These are phyloP conservation scores for Arthroderma sp. DNA, from an alignment of 2,329 filamentous ascomycete genomes.

Conservation along the genomic window DNA sequence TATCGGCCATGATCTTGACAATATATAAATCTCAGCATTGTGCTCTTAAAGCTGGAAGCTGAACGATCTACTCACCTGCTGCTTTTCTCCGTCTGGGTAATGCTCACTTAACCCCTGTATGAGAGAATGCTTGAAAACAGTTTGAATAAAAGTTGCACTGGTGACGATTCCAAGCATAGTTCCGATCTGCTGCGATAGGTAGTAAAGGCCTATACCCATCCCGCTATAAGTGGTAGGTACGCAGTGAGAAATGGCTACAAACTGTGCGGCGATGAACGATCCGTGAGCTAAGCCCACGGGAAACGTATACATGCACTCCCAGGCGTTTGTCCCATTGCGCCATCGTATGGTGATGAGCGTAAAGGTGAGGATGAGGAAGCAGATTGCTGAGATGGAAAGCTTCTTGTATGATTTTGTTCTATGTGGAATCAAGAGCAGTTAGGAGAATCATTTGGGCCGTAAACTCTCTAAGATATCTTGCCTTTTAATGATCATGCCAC, in stretches of 20 bases:
- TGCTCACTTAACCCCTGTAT: no score
- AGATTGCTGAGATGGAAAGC: neutral
- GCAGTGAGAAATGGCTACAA: neutral
- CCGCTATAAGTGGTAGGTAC: neutral
- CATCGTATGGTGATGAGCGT: neutral
- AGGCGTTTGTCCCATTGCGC: neutral
- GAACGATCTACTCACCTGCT: no score
- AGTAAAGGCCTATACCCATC: slow-evolving; percentile 1
- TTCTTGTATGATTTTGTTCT: slow-evolving; percentile 2
- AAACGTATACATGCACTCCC: neutral
- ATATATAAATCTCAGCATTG: no score
- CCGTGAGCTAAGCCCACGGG: neutral
- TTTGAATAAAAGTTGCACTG: no score
- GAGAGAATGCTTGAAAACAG: no score
- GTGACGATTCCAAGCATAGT: slow-evolving; percentile 2
- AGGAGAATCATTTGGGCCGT: no score
- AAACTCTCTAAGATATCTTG: neutral
- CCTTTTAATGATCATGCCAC: slow-evolving; percentile 1
- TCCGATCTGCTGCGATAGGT: slow-evolving; percentile 1
- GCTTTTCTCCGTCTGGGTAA: no score
- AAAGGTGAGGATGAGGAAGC: neutral
- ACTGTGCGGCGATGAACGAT: neutral
- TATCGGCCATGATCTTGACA: no score
- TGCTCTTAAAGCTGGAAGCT: no score
- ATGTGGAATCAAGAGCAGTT: neutral